Conservation (phyloP, 495 filamentous ascomycete genomes). For the Saxophila tyrrhenica region DNA sequence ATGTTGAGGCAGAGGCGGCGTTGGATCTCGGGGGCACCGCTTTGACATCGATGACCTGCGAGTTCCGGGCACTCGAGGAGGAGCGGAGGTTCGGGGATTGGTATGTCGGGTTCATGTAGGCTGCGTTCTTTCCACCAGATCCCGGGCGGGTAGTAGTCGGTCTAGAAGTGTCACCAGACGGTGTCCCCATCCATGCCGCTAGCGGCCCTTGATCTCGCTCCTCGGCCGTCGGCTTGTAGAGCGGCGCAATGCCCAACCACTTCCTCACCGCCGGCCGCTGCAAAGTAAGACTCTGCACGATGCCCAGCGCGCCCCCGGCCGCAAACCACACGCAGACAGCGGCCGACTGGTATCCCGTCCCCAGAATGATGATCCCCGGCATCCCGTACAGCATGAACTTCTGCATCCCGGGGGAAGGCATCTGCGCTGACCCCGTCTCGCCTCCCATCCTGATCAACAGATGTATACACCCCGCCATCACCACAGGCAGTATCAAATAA, state of each 20-base stretch:
- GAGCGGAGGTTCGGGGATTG: background rate
- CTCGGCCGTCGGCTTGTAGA: slow-evolving; percentile 19
- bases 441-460: slow-evolving; percentile 34
- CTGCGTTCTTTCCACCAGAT: background rate
- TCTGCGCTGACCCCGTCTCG: slow-evolving; percentile 30
- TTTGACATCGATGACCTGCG: background rate
- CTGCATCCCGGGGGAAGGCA: slow-evolving; percentile 32
- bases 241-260: slow-evolving; percentile 41
- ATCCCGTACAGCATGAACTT: slow-evolving; percentile 46
- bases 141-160: background rate
- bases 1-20: too few species aligned
- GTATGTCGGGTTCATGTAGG: background rate
- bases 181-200: background rate
- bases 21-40: background rate
- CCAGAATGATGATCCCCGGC: slow-evolving; percentile 47
- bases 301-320: slow-evolving; percentile 41
- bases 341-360: slow-evolving; percentile 55
- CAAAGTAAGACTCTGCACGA: slow-evolving; percentile 47
- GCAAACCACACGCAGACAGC: slow-evolving; percentile 64
- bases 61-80: background rate
- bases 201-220: background rate
- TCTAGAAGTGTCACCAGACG: background rate
- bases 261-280: slow-evolving; percentile 39
- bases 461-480: slow-evolving; percentile 13
- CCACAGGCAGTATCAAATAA: slow-evolving; percentile 55